phyloP scores from a whole-genome alignment of 1,284 basidiomycete species.

The Trametes polyzona region DNA sequence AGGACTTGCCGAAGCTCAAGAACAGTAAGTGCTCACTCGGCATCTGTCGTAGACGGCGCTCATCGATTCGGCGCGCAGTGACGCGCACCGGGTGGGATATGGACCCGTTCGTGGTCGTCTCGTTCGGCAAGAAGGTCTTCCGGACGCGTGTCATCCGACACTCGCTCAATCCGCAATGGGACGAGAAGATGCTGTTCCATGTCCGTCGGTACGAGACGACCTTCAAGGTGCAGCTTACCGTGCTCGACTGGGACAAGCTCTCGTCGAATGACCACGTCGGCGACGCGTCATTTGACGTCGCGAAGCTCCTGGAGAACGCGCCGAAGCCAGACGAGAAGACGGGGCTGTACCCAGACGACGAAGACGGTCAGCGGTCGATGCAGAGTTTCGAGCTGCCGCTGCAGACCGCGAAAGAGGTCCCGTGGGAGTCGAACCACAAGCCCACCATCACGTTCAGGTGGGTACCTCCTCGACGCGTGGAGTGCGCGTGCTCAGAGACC shows the following conservation, averaged over 20 bases:
- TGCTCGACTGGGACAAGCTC: slow-evolving; percentile 96
- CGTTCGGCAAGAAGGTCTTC: slow-evolving; percentile 97
- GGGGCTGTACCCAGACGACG: slow-evolving; percentile 69
- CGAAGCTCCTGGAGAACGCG: slow-evolving; percentile 72
- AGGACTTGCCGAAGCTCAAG: slow-evolving; percentile 84
- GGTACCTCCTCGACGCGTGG: slow-evolving; percentile 27
- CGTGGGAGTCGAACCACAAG: slow-evolving; percentile 68
- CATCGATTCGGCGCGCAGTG: slow-evolving; percentile 49
- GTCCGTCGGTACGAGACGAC: slow-evolving; percentile 85
- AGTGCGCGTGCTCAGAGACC: neutral
- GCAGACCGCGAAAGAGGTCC: slow-evolving; percentile 54
- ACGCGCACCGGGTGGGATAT: slow-evolving; percentile 91
- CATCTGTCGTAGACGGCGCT: neutral
- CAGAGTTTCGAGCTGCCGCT: slow-evolving; percentile 67
- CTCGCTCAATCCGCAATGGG: slow-evolving; percentile 90
- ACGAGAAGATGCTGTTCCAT: slow-evolving; percentile 96
- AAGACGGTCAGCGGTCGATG: slow-evolving; percentile 63
- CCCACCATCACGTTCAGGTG: slow-evolving; percentile 69
- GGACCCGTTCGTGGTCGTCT: slow-evolving; percentile 96
- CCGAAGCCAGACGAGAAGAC: slow-evolving; percentile 75
- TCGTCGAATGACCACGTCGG: slow-evolving; percentile 89
- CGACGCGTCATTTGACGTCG: slow-evolving; percentile 71
- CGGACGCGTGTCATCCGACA: slow-evolving; percentile 90
- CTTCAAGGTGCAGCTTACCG: slow-evolving; percentile 78
- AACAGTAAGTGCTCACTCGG: slow-evolving; percentile 69